Base-by-base conservation (phyloP, 768 basidiomycete genomes). In the Gyrodon lividus region DNA sequence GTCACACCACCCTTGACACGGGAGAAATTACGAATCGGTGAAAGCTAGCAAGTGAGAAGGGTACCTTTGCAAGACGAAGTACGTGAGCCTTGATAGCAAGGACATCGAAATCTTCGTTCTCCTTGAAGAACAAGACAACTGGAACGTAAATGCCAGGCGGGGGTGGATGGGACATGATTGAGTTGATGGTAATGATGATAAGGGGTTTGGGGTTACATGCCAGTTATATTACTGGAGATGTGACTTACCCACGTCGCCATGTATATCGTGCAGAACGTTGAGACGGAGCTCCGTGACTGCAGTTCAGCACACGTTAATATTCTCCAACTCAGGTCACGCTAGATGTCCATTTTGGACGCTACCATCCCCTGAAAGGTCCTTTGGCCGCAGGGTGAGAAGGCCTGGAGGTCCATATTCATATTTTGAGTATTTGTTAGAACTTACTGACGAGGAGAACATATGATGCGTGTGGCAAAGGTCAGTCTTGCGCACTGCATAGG, bases 71-170 rank as follows among this genome's bases (percentile, higher is more conserved):
- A 24, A 92, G 78, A 23, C 89, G 73, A 20, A 91, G 74, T 46
- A 91, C 73, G 60, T 92, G 91, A 6, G 81, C 74, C 54, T 83
- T 72, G 60, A 88, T 83, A 10, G 87, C 76, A 0, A 74, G 74
- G 13, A 84, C 66, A 58, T 95, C 86, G 46, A 93, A 70, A 24
- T 87, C 80, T 52, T 89, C 86, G 57, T 87, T 74, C 49, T 81
- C 72, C 43, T 83, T 77, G 58, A 86, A 82, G 67, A 86, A 89
- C 39, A 93, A 72, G 48, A 90, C 83, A 3, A 90, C 83, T 10
- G 91, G 91, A 22, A 88, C 86, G 63, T 90, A 91, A 50, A 84
- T 75, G 5, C 89, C 89, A 30, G 80, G 73, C 2, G 85, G 83
- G 13, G 86, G 84, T 17, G 83, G 75, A 1, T 48, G 52, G 39